Evolutionary conservation across 2,329 filamentous ascomycete genomes (phyloP), one percentile per base, ranked within the genome.

Genomic region (Trematosphaeria pertusa): DNA sequence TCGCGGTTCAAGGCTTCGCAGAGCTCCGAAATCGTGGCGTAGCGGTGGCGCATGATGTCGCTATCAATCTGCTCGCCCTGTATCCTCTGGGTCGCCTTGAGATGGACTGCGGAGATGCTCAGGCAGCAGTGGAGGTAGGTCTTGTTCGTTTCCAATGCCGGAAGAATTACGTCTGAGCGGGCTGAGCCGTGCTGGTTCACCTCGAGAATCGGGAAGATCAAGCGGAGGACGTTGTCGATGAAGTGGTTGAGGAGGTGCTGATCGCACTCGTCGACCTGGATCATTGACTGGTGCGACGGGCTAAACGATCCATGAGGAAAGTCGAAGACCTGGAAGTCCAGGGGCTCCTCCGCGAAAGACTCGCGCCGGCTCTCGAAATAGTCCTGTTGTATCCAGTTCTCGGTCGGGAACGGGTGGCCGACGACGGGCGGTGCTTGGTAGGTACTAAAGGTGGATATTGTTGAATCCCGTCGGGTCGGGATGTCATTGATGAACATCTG

Each of bases 111-210:
- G 7, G 94, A 86, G 50, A 95, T 91, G 78, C 91, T 95, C 52
- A 99, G 79, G 75, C 93, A 97, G 78, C 92, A 97, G 78, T 97
- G 92, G 22, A 97, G 81, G 73, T 97, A 99, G 58, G 87, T 88
- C 72, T 89, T 92, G 82, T 97, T 99, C 61, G 83, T 88, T 70
- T 95, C 89, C 24, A 99, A 81, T 6, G 93, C 89, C 4, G 89
- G 91, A 12, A 97, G 82, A 58, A 97, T 87, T 51, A 96, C 83
- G 61, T 94, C 88, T 2, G 89, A 86, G 51, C 87, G 84, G 28
- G 91, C 86, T 1, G 87, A 89, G 30, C 91, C 91, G 61, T 89
- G 89, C 69, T 95, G 91, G 70, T 94, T 95, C 31, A 87, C 86
- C 74, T 97, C 92, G 24, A 96, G 82, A 43, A 97, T 87, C 11